These are phyloP conservation scores for Globisporangium emineosum DNA, from an alignment of 352 stramenopile genomes.

Conservation along the genomic window DNA sequence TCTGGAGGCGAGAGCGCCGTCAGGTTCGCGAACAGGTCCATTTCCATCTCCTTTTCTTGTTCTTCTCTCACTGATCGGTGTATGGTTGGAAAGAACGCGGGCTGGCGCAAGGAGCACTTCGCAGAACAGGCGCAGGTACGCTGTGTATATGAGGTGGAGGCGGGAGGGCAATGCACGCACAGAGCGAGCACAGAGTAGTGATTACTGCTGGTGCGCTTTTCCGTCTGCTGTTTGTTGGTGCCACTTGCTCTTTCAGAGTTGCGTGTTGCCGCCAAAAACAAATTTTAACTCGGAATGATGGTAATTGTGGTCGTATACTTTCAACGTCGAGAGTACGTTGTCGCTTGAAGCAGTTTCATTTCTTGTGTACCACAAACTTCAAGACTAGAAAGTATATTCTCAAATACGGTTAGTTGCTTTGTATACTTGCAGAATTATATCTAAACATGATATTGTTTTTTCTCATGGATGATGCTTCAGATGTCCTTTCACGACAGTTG, in stretches of 20 bases:
- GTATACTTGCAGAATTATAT: background rate
- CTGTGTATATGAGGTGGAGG: background rate
- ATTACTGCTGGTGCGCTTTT: background rate
- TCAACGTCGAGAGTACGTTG: background rate
- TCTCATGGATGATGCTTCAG: background rate
- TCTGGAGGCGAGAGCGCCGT: conserved; percentile 12
- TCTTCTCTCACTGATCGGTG: background rate
- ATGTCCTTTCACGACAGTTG: conserved; percentile 5
- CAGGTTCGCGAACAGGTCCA: conserved; percentile 15
- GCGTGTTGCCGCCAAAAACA: conserved; percentile 3
- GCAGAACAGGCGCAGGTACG: background rate
- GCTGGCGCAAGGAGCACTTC: background rate
- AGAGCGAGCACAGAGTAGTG: background rate
- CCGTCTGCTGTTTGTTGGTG: background rate
- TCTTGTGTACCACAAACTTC: background rate
- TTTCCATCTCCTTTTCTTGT: conserved; percentile 3
- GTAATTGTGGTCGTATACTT: conserved; percentile 5
- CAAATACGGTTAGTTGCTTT: background rate
- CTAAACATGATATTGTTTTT: background rate
- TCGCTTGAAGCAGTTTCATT: background rate
- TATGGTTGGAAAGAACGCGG: too few species aligned
- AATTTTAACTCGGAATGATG: conserved; percentile 8
- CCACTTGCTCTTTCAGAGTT: conserved; percentile 1
- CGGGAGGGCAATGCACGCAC: background rate
- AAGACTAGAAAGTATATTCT: background rate